phyloP scores from a whole-genome alignment of 495 filamentous ascomycete species.

The Aspergillus baeticus region DNA sequence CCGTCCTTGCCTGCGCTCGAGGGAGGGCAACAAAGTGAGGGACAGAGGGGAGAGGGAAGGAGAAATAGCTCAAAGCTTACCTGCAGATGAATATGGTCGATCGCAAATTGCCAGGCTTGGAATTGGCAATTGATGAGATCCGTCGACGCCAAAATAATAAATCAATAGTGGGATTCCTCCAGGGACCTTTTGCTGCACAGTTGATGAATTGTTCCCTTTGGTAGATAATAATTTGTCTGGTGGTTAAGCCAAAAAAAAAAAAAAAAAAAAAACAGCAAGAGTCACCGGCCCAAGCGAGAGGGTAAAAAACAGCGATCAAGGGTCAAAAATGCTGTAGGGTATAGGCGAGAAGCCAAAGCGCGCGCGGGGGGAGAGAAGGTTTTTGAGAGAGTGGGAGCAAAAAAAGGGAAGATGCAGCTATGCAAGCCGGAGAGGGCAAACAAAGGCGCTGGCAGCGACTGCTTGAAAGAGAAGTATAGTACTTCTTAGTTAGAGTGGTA shows the following conservation, averaged over 20 bases:
- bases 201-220: not conserved
- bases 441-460: conserved; percentile 4
- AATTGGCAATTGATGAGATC: conserved; percentile 9
- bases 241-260: too few relatives aligned
- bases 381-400: conserved; percentile 1
- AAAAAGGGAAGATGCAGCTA: conserved; percentile 13
- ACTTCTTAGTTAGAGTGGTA: not conserved
- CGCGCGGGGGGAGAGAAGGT: not conserved
- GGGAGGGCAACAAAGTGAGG: conserved; percentile 17
- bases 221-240: too few relatives aligned
- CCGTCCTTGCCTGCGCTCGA: conserved; percentile 23
- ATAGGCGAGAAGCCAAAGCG: not conserved
- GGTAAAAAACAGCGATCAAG: conserved; percentile 6
- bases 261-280: not conserved
- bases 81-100: conserved; percentile 19
- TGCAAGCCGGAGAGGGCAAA: conserved; percentile 9
- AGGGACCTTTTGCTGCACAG: not conserved
- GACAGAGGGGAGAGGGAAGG: not conserved
- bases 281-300: not conserved
- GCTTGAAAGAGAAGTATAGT: not conserved
- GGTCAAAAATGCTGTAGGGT: not conserved
- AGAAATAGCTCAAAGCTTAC: conserved; percentile 14
- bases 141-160: conserved; percentile 6
- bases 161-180: conserved; percentile 14
- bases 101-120: conserved; percentile 20